A percentile compares a stretch with the other conserved stretches of the same genome.
Evolutionary conservation across 2,329 filamentous ascomycete species (phyloP).

Genomic region (Paecilomyces fulvus): DNA sequence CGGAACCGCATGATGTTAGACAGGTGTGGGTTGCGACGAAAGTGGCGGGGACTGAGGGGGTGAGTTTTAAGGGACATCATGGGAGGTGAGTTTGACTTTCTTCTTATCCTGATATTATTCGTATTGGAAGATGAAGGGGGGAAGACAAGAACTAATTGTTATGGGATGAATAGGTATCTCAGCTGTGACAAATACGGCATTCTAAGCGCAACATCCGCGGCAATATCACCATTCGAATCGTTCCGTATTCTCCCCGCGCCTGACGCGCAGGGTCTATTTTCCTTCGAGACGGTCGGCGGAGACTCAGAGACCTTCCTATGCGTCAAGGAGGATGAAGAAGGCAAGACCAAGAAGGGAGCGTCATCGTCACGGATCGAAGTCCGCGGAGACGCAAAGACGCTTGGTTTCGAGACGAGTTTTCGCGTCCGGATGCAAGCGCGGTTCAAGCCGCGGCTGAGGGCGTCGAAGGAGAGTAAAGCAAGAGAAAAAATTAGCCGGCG

Average conservation of each 20-base stretch:
- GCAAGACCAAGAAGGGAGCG: conserved; percentile 22
- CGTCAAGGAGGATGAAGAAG: conserved; percentile 41
- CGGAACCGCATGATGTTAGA: conserved; percentile 89
- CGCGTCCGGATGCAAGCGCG: conserved; percentile 88
- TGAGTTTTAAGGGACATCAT: conserved; percentile 84
- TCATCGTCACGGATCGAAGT: conserved; percentile 52
- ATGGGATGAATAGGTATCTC: conserved; percentile 55
- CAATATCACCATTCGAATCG: conserved; percentile 74
- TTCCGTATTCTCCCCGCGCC: conserved; percentile 58
- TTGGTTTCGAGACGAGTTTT: conserved; percentile 62
- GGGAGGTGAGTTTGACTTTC: conserved; percentile 51
- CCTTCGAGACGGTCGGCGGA: conserved; percentile 54
- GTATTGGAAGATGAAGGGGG: neutral
- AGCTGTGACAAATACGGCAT: conserved; percentile 77
- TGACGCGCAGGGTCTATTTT: conserved; percentile 62
- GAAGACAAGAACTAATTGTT: neutral
- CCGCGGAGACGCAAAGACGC: conserved; percentile 63
- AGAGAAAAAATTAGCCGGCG: conserved; percentile 76
- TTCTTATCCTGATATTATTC: neutral
- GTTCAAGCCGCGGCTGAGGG: conserved; percentile 78
- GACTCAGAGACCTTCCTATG: conserved; percentile 62
- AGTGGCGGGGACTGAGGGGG: conserved; percentile 70
- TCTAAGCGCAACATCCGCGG: conserved; percentile 67
- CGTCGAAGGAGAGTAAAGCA: conserved; percentile 73
- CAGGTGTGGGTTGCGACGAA: conserved; percentile 91